Evolutionary conservation across 352 stramenopile species (phyloP).

Genomic region (Albugo candida): DNA sequence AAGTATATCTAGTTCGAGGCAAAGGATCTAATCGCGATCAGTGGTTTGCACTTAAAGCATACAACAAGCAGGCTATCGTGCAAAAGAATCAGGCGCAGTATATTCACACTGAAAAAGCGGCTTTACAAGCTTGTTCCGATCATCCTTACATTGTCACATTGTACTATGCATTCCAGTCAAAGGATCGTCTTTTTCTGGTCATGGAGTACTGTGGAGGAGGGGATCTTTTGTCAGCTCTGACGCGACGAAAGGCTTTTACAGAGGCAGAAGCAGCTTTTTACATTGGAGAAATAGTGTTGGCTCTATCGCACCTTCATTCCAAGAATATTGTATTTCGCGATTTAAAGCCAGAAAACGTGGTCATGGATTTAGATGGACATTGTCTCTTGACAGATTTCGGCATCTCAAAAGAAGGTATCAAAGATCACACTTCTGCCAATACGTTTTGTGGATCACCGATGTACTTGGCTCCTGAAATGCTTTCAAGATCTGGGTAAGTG

Average conservation of each 20-base stretch:
- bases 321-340: conserved; percentile 80
- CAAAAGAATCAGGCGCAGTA: conserved; percentile 80
- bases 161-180: conserved; percentile 71
- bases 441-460: conserved; percentile 76
- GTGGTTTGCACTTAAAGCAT: conserved; percentile 72
- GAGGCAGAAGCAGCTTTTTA: conserved; percentile 67
- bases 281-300: conserved; percentile 66
- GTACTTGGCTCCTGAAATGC: conserved; percentile 72
- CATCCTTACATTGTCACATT: conserved; percentile 75
- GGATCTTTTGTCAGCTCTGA: conserved; percentile 55
- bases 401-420: conserved; percentile 76
- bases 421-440: conserved; percentile 69
- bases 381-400: conserved; percentile 70
- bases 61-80: conserved; percentile 78
- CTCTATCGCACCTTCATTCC: conserved; percentile 64
- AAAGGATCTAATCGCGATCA: conserved; percentile 75
- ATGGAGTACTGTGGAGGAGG: conserved; percentile 77
- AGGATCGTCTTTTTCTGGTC: conserved; percentile 65
- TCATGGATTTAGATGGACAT: conserved; percentile 72
- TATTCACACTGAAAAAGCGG: conserved; percentile 70
- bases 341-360: conserved; percentile 72
- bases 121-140: conserved; percentile 62
- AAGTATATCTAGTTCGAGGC: conserved; percentile 67
- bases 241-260: conserved; percentile 58
- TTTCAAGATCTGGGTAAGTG: conserved; percentile 41